Evolutionary conservation across 2,329 filamentous ascomycete species (phyloP).

Genomic region (Xylariaceae sp.): DNA sequence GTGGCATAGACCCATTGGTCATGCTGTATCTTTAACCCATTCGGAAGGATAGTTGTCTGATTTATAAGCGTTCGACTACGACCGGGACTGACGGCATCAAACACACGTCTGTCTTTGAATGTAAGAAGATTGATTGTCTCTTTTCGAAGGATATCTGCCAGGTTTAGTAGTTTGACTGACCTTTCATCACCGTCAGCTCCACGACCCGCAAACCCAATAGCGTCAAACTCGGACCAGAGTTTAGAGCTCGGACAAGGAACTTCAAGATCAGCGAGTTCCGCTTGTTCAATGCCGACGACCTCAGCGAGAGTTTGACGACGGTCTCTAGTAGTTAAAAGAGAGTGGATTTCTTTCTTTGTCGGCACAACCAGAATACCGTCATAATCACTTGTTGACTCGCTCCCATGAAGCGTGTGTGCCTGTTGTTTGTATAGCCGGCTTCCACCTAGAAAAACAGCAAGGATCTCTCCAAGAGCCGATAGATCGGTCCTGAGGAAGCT

Average conservation of each 20-base stretch:
- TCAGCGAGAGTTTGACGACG: conserved; percentile 1
- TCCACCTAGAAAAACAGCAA: conserved; percentile 9
- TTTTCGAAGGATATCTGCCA: conserved; percentile 1
- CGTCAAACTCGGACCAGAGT: conserved; percentile 7
- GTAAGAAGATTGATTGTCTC: conserved; percentile 8
- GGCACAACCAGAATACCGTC: conserved; percentile 9
- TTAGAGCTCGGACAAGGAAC: background rate
- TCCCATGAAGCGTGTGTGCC: background rate
- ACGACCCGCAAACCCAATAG: background rate
- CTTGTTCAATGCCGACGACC: conserved; percentile 1
- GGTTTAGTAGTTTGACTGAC: conserved; percentile 4
- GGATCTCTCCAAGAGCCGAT: conserved; percentile 1
- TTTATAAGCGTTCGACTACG: background rate
- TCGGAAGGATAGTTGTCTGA: conserved; percentile 6
- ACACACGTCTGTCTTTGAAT: conserved; percentile 3
- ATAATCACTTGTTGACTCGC: background rate
- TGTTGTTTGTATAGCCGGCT: conserved; percentile 7
- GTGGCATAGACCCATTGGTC: conserved; percentile 4
- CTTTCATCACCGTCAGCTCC: background rate
- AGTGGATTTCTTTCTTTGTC: conserved; percentile 3
- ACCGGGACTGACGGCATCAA: background rate
- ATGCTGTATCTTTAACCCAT: background rate
- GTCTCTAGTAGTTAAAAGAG: background rate
- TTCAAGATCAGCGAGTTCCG: background rate
- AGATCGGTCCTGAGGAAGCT: conserved; percentile 5